Percentiles rank a stretch among this genome's conserved stretches.
Evolutionary conservation across 2,329 filamentous ascomycete genomes (phyloP).

Genomic region (Colletotrichum sp.): DNA sequence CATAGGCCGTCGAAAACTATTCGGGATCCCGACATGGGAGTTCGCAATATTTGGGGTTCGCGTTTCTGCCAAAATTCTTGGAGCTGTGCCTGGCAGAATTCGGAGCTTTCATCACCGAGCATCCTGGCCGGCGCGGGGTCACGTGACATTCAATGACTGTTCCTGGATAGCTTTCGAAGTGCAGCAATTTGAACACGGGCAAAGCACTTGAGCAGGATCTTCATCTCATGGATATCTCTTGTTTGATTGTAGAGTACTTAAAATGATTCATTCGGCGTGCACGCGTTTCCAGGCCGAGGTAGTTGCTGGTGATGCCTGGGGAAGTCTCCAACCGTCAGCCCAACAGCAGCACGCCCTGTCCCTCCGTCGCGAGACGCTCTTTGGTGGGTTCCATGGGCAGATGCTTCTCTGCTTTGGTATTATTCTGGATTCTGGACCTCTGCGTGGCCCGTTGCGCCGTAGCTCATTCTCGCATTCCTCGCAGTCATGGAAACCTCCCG

Average conservation of each 20-base stretch:
- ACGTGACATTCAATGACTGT: neutral
- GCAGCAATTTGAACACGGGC: neutral
- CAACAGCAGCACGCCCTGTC: neutral
- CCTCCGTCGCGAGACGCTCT: neutral
- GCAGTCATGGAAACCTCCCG: neutral
- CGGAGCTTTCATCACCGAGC: neutral
- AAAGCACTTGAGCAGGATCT: neutral
- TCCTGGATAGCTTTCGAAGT: neutral
- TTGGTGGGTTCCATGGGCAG: neutral
- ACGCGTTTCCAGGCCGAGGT: neutral
- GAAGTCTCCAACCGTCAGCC: neutral
- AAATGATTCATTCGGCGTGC: neutral
- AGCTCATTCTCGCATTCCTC: neutral
- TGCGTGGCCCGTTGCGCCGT: neutral
- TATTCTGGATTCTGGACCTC: neutral
- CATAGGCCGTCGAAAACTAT: constrained; percentile 63
- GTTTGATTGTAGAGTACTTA: neutral
- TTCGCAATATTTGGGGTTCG: neutral
- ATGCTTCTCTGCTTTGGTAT: neutral
- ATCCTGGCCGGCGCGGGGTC: neutral
- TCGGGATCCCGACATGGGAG: constrained; percentile 39
- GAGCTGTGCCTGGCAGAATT: neutral
- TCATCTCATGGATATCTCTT: neutral
- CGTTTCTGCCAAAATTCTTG: neutral
- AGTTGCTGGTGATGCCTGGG: neutral